These are phyloP conservation scores for Pleurotus cornucopiae DNA, from an alignment of 768 basidiomycete species.

Conservation along the genomic window DNA sequence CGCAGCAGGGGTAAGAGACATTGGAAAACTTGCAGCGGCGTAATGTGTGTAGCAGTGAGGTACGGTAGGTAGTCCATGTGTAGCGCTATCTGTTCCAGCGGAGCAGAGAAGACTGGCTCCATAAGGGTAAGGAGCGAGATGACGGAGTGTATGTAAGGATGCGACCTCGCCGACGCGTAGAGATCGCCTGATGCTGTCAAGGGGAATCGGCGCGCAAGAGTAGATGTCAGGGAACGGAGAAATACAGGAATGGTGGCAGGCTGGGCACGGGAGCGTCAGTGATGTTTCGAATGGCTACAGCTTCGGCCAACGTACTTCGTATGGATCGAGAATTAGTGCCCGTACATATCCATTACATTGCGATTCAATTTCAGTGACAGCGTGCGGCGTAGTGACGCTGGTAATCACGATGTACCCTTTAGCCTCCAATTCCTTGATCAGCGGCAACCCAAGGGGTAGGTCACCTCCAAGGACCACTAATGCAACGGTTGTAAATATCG, in stretches of 20 bases:
- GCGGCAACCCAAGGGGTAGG: conserved; percentile 60
- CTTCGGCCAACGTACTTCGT: conserved; percentile 43
- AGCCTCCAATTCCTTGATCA: conserved; percentile 70
- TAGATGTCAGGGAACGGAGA: conserved; percentile 75
- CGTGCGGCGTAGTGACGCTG: conserved; percentile 68
- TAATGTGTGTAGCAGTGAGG: conserved; percentile 70
- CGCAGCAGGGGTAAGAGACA: conserved; percentile 74
- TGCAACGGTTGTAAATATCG: conserved; percentile 7
- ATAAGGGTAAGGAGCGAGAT: conserved; percentile 70
- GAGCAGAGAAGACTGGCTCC: conserved; percentile 41
- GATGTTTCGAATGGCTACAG: background rate
- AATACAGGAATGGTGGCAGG: conserved; percentile 70
- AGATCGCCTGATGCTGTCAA: conserved; percentile 78
- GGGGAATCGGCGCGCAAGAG: conserved; percentile 80
- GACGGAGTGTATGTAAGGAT: conserved; percentile 73
- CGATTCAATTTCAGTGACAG: conserved; percentile 60
- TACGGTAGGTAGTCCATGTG: conserved; percentile 63
- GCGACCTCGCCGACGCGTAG: conserved; percentile 57
- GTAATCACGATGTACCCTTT: conserved; percentile 82
- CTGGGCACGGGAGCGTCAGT: conserved; percentile 29
- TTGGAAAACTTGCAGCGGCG: conserved; percentile 74
- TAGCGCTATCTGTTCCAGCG: conserved; percentile 68
- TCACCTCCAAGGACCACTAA: conserved; percentile 83
- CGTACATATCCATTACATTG: conserved; percentile 72
- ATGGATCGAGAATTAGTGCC: conserved; percentile 77